Evolutionary conservation across 1,284 basidiomycete genomes (phyloP), one percentile per base, ranked within the genome.

Genomic region (Moniliophthora roreri): DNA sequence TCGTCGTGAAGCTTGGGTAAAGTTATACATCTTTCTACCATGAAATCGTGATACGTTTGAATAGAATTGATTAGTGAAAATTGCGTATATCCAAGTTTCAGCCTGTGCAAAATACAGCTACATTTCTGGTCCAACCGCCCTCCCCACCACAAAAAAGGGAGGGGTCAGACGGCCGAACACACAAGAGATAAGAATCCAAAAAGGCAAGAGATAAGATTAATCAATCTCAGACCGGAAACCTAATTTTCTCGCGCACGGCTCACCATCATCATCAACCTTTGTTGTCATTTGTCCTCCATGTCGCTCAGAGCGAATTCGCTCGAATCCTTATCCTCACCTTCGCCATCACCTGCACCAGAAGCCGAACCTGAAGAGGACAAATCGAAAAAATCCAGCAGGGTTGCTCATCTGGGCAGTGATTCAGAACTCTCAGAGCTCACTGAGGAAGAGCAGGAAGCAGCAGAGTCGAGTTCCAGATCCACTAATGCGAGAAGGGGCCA

Each of bases 341-440:
- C 80, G 3, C 80, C 80, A 0, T 67, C 84, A 46, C 69, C 78
- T n/a, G 55, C 75, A 23, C 73, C 67, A 26, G 37, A 18, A 39
- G 6, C 46, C n/a, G n/a, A n/a, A n/a, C n/a, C n/a, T n/a, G n/a
- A n/a, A 48, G 50, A 40, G 41, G 44, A 18, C 20, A 48, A 53
- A 24, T 50, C 52, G 24, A 45, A 34, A 40, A 48, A 41, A 32
- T 51, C 70, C 69, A 49, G 69, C 69, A 44, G 67, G 70, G 28
- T 46, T 21, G 44, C 44, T 28, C 44, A 46, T 49, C 76, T 85
- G 61, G 81, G 82, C 69, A 80, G 78, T 60, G 84, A 79, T 65
- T 89, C 87, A 13, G 88, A 90, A 70, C 81, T 90, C 57, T 89
- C 87, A 49, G 87, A 89, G 66, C 81, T 90, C 65, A 90, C 87